phyloP scores from a whole-genome alignment of 768 basidiomycete genomes.

The Suillus decipiens region DNA sequence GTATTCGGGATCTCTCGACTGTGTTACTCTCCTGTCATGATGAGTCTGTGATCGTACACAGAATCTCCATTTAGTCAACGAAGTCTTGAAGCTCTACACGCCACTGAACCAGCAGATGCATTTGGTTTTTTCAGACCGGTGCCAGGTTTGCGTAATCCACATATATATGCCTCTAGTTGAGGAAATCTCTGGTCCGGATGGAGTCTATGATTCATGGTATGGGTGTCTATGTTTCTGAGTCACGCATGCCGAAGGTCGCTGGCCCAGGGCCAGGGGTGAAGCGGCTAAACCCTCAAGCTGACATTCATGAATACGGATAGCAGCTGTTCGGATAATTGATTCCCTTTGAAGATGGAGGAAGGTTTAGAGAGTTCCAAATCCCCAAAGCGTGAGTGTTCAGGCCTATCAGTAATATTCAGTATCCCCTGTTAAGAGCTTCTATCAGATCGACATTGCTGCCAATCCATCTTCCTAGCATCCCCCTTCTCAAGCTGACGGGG shows the following conservation, averaged over 20 bases:
- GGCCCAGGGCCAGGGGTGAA: no score
- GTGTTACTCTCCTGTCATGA: no score
- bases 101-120: constrained; percentile 67
- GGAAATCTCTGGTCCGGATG: neutral
- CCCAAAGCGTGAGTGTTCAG: neutral
- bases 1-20: no score
- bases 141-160: constrained; percentile 47
- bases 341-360: neutral
- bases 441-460: neutral
- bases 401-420: neutral
- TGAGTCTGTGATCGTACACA: constrained; percentile 51
- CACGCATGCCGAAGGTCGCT: neutral
- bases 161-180: neutral
- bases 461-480: neutral
- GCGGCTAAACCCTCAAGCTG: neutral
- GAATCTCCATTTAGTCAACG: constrained; percentile 50
- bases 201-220: neutral
- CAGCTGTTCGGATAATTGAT: neutral
- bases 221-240: neutral
- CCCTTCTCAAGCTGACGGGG: neutral
- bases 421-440: neutral
- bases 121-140: constrained; percentile 76
- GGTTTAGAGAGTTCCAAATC: neutral
- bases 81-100: constrained; percentile 51
- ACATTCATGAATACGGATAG: neutral